phyloP scores from a whole-genome alignment of 768 basidiomycete genomes.

The Panaeolus cyanescens region DNA sequence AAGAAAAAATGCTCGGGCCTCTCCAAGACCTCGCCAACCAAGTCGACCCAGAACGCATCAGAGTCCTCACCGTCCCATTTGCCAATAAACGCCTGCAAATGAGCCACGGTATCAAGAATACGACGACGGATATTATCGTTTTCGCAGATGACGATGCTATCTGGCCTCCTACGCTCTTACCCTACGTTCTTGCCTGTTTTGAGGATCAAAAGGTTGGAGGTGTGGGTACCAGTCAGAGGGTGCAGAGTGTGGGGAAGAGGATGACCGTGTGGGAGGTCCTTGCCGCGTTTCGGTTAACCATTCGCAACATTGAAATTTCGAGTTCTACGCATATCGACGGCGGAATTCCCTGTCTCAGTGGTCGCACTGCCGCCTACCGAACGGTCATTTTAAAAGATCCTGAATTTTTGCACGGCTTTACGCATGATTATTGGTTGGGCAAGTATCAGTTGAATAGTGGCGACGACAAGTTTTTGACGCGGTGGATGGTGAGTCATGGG shows the following conservation, averaged over 20 bases:
- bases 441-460: conserved; percentile 96
- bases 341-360: conserved; percentile 88
- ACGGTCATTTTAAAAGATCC: conserved; percentile 95
- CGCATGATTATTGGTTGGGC: conserved; percentile 90
- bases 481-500: conserved; percentile 96
- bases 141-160: conserved; percentile 97
- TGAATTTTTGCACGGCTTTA: conserved; percentile 90
- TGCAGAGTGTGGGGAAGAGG: conserved; percentile 71
- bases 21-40: conserved; percentile 87
- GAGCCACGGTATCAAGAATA: conserved; percentile 90
- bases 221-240: conserved; percentile 89
- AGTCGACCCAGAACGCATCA: conserved; percentile 82
- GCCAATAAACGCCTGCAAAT: conserved; percentile 95
- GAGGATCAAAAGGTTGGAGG: conserved; percentile 94
- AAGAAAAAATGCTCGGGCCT: conserved; percentile 89
- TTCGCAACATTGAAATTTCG: conserved; percentile 92
- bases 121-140: conserved; percentile 90
- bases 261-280: conserved; percentile 97
- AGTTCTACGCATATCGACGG: conserved; percentile 92
- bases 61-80: conserved; percentile 87
- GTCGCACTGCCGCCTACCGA: conserved; percentile 91
- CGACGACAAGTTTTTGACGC: conserved; percentile 92
- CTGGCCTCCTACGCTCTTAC: conserved; percentile 91
- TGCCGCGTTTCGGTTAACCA: conserved; percentile 89
- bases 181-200: conserved; percentile 87